Evolutionary conservation across 495 filamentous ascomycete species (phyloP).

Genomic region (Trichoderma orchidacearum): DNA sequence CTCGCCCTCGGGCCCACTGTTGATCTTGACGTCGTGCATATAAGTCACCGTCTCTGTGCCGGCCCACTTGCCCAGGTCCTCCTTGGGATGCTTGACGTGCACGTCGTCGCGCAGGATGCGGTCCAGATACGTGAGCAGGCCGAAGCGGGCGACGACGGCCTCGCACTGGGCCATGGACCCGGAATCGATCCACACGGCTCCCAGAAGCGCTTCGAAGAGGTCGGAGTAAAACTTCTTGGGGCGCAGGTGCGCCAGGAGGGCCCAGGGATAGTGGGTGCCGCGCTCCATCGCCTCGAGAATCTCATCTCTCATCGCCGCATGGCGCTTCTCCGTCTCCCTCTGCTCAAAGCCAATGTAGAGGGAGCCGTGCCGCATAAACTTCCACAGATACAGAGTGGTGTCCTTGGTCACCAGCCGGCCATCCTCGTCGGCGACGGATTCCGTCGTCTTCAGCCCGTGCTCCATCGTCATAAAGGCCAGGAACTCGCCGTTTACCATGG

Average conservation of each 20-base stretch:
- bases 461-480: conserved; percentile 75
- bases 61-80: conserved; percentile 47
- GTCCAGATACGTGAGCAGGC: conserved; percentile 48
- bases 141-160: conserved; percentile 45
- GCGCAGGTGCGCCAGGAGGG: conserved; percentile 45
- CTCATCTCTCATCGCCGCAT: conserved; percentile 29
- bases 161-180: conserved; percentile 45
- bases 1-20: neutral
- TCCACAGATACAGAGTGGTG: conserved; percentile 41
- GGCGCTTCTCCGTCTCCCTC: conserved; percentile 27
- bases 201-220: conserved; percentile 67
- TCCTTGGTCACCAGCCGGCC: conserved; percentile 5
- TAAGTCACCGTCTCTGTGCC: conserved; percentile 38
- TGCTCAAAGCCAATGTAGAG: conserved; percentile 27
- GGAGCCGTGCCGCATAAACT: conserved; percentile 50
- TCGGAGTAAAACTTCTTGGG: conserved; percentile 79
- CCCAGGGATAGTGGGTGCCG: conserved; percentile 58
- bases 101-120: conserved; percentile 46
- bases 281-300: conserved; percentile 37
- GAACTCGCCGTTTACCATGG: conserved; percentile 72
- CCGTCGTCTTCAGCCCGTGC: conserved; percentile 21
- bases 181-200: conserved; percentile 77
- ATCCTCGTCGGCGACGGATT: conserved; percentile 9
- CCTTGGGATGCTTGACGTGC: conserved; percentile 60
- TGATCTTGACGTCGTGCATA: conserved; percentile 15